Evolutionary conservation across 495 filamentous ascomycete genomes (phyloP).

Genomic region (Xeromyces bisporus): DNA sequence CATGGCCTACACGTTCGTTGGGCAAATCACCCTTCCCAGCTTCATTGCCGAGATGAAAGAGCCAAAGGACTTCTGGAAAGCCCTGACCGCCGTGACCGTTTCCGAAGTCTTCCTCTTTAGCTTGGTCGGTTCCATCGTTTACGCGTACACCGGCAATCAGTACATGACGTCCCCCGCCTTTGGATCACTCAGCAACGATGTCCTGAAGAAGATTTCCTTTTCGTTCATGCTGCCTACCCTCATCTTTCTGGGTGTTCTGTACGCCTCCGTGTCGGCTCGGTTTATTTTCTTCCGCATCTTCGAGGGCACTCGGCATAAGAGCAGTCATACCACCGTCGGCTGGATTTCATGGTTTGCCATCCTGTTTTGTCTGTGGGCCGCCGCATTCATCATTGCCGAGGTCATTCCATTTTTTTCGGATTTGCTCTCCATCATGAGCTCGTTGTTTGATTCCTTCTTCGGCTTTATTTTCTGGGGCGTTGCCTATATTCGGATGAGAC

Average conservation of each 20-base stretch:
- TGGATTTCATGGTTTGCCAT: constrained; percentile 66
- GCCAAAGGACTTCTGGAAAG: constrained; percentile 75
- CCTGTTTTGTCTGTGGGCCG: constrained; percentile 52
- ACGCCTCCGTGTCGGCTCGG: constrained; percentile 71
- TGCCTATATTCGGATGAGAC: constrained; percentile 70
- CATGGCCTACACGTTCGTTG: constrained; percentile 85
- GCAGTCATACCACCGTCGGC: constrained; percentile 60
- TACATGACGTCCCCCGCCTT: constrained; percentile 74
- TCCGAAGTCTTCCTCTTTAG: constrained; percentile 70
- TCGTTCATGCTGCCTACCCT: constrained; percentile 87
- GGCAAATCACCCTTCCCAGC: constrained; percentile 76
- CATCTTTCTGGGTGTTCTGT: constrained; percentile 76
- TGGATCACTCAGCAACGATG: constrained; percentile 50
- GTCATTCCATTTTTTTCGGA: constrained; percentile 85
- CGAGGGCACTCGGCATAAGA: constrained; percentile 57
- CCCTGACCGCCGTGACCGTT: constrained; percentile 72
- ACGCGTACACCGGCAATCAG: constrained; percentile 67
- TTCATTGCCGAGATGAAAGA: constrained; percentile 90
- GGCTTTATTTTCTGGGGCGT: constrained; percentile 91
- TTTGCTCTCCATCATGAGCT: constrained; percentile 70
- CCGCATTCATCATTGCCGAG: constrained; percentile 71
- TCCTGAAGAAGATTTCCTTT: constrained; percentile 70
- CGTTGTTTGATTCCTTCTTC: constrained; percentile 83
- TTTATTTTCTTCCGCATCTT: constrained; percentile 82
- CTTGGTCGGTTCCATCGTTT: constrained; percentile 55